Base-by-base conservation (phyloP, 1,284 basidiomycete species). In the Lentinula novae-zelandiae region DNA sequence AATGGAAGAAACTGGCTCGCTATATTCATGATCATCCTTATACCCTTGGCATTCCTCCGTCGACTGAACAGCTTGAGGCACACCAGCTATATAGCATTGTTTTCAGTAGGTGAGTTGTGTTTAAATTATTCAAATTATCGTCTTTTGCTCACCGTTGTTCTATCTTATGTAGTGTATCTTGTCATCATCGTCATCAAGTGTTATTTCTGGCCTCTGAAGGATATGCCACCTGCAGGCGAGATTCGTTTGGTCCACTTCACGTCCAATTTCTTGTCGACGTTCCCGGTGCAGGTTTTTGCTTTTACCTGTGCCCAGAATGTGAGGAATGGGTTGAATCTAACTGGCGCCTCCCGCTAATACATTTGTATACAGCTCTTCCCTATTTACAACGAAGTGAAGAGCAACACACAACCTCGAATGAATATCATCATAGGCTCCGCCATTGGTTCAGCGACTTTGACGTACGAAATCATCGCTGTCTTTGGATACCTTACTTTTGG, bases 401-500 rank as follows among this genome's bases (percentile, higher is more conserved):
- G 81, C 58, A 96, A 96, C 70, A 86, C 85, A 1, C 94, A 98
- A 72, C 69, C 75, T 51, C 83, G 92, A 44, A 90, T 98, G 83
- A 96, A 97, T 72, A 78, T 84, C n/a, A 85, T 97, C 60, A 92
- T 98, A 61, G 86, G 86, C 7, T 81, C 87, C 0, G 92, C 94
- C 2, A 95, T 99, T 66, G 94, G 95, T 12, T 82, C 83, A 33
- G 88, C 92, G 1, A 84, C 85, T 1, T 58, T 89, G 38, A 87
- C 87, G 13, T 97, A 97, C 72, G 92, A 96, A 71, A 71, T 92
- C 58, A 90, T 95, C 66, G 90, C 86, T 6, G 74, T 94, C 39
- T 87, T 96, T 66, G 97, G 97, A 0, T 99, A 99, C 73, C 78
- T 98, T 48, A 98, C 96, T 0, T 99, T 99, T 73, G 97, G 97